Evolutionary conservation across 2,329 filamentous ascomycete species (phyloP).

Genomic region (Colletotrichum horii): DNA sequence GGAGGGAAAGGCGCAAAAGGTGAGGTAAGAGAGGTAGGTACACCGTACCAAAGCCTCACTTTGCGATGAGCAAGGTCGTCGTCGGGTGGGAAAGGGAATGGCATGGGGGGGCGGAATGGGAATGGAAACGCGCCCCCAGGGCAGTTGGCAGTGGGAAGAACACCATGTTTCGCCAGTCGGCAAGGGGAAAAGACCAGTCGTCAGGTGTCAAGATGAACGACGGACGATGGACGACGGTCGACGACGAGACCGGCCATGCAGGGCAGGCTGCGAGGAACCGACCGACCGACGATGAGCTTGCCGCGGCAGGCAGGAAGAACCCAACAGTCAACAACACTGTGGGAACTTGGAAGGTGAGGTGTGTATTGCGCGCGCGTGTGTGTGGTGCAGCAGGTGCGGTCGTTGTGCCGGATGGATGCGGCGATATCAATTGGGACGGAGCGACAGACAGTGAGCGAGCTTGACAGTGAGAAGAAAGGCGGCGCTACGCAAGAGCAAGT

Average conservation of each 20-base stretch:
- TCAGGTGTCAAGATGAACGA: conserved; percentile 3
- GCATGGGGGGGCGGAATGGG: neutral
- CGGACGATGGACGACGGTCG: neutral
- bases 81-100: neutral
- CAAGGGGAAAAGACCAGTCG: conserved; percentile 8
- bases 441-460: neutral
- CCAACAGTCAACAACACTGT: neutral
- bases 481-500: conserved; percentile 2
- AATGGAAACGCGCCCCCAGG: conserved; percentile 7
- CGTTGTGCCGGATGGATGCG: conserved; percentile 11
- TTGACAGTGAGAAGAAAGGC: neutral
- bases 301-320: conserved; percentile 8
- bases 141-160: neutral
- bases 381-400: neutral
- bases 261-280: neutral
- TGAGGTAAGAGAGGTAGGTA: neutral
- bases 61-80: neutral
- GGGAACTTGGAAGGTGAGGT: neutral
- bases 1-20: conserved; percentile 6
- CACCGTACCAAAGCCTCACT: neutral
- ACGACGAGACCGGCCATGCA: conserved; percentile 2
- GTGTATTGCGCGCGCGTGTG: neutral
- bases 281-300: neutral
- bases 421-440: conserved; percentile 2
- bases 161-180: conserved; percentile 10